Base-by-base conservation (phyloP, 2,329 filamentous ascomycete species). In the Diatrype stigma region DNA sequence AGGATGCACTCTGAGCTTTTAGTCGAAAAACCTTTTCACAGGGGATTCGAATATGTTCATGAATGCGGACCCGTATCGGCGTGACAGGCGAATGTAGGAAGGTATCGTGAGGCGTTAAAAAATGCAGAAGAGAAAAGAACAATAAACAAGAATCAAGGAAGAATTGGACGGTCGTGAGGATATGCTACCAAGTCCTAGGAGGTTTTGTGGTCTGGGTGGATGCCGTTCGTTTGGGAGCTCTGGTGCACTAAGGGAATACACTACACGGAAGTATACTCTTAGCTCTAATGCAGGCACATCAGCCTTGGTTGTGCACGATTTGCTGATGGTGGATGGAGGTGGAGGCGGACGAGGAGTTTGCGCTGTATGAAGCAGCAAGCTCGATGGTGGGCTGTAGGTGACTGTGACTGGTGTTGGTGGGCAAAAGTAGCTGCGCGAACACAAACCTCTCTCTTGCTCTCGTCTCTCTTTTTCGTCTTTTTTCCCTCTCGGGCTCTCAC, bases 11-110 rank as follows among this genome's bases (percentile, higher is more conserved):
- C 40, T 44, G 40, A 44, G 16, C 22, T 23, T n/a, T 11, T 23
- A 44, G 40, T 26, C 40, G 40, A 44, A 44, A 44, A 10, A 3
- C 40, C 21, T 8, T 22, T 44, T 16, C 21, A 22, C 2, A n/a
- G n/a, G 6, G 22, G 40, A 28, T 46, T 37, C 38, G 34, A 45
- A 17, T 21, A 42, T 35, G 22, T 49, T 45, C 38, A 47, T 16
- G 22, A 47, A 47, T 34, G 49, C 49, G 42, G 44, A 46, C 45
- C 58, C 47, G 45, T 50, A 47, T 49, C 49, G 56, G 45, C 51
- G 51, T 55, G 37, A 42, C 35, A 38, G 28, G 50, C 38, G 51
- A 50, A 35, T 49, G 42, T 37, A 17, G 17, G 42, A 52, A 49
- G 44, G 47, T 35, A 47, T 26, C 40, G 40, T 44, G 22, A 26